These are phyloP conservation scores for Talaromyces albobiverticillius DNA, from an alignment of 2,329 filamentous ascomycete genomes.

Conservation along the genomic window DNA sequence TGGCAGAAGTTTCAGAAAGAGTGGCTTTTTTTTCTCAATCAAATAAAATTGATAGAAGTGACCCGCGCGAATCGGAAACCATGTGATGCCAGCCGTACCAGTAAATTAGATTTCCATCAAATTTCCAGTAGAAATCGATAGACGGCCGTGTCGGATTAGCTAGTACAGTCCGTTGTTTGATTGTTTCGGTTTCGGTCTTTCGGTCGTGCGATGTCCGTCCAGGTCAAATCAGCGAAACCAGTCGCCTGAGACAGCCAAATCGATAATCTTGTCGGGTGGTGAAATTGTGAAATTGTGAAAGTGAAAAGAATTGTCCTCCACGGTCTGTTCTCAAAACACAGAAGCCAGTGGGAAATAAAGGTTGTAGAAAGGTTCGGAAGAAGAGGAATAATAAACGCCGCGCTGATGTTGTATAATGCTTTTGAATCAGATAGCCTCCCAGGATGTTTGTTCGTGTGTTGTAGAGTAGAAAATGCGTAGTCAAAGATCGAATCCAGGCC, in stretches of 20 bases:
- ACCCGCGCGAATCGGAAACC: background rate
- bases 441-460: slow-evolving; percentile 1
- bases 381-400: slow-evolving; percentile 9
- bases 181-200: no score
- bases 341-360: background rate
- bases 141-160: no score
- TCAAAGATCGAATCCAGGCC: background rate
- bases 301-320: no score
- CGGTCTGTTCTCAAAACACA: background rate
- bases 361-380: background rate
- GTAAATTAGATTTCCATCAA: background rate
- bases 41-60: background rate
- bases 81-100: background rate
- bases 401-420: slow-evolving; percentile 15
- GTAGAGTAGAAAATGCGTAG: slow-evolving; percentile 4
- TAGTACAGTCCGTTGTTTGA: no score
- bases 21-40: background rate
- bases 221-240: slow-evolving; percentile 8
- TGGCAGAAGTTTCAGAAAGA: slow-evolving; percentile 10
- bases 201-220: no score
- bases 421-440: slow-evolving; percentile 16
- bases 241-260: slow-evolving; percentile 1
- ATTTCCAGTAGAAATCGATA: background rate
- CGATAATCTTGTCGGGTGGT: background rate
- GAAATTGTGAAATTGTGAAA: background rate